phyloP scores from a whole-genome alignment of 805 yeast species.

The Wickerhamiella alocasiicola region DNA sequence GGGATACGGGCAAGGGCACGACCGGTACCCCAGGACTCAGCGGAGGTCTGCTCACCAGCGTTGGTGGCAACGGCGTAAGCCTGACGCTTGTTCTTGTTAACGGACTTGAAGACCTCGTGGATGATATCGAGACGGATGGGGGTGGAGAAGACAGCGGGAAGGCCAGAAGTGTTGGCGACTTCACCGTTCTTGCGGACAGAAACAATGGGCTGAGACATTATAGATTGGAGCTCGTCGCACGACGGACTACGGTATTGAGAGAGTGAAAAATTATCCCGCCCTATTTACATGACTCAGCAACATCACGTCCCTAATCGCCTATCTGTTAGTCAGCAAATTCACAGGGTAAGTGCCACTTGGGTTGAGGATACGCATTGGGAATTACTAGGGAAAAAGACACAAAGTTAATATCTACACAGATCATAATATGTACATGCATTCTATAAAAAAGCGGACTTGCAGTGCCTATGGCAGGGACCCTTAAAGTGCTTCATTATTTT shows the following conservation, averaged over 20 bases:
- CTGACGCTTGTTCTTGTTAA: constrained; percentile 99
- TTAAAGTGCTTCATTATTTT: too few species aligned
- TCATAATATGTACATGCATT: constrained; percentile 7
- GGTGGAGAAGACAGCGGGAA: constrained; percentile 98
- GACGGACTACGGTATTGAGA: background rate
- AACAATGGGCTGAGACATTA: constrained; percentile 79
- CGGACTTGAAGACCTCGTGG: constrained; percentile 96
- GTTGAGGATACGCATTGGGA: too few species aligned
- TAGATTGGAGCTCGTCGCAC: constrained; percentile 1
- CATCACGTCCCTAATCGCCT: constrained; percentile 1
- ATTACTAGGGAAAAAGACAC: background rate
- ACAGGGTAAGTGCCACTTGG: too few species aligned
- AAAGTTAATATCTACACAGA: background rate
- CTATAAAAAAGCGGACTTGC: background rate
- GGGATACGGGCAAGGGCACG: constrained; percentile 99
- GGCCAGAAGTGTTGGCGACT: constrained; percentile 70
- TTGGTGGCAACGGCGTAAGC: constrained; percentile 99
- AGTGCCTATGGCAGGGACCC: too few species aligned
- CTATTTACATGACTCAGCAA: background rate
- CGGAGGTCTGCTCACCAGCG: constrained; percentile 99
- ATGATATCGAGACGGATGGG: constrained; percentile 99
- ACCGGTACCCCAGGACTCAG: constrained; percentile 99
- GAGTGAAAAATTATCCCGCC: background rate
- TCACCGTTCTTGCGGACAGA: constrained; percentile 87
- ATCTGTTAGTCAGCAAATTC: too few species aligned